Evolutionary conservation across 352 stramenopile species (phyloP), one percentile per base, ranked within the genome.

Genomic region (Peronospora destructor): DNA sequence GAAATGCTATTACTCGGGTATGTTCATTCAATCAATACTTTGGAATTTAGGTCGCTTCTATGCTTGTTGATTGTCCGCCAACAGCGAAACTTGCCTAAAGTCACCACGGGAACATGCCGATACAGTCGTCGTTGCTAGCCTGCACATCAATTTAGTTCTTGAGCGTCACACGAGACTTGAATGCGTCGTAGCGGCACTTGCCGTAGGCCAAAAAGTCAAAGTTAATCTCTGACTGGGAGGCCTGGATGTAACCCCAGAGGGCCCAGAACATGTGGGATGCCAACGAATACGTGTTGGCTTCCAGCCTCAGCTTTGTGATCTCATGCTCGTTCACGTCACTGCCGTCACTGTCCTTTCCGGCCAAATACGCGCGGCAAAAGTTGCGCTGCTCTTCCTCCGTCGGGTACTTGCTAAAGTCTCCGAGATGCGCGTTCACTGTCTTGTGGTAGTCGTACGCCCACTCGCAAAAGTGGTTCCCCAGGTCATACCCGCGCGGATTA

Each of bases 381-480:
- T 35, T 43, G 43, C 77, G 79, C 53, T 93, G 77, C 48, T 89
- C 63, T 29, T 85, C 60, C 10, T 34, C 28, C 3, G 68, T 82
- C 37, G 77, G 79, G 66, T 92, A 92, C 58, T 85, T 84, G 48
- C 28, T 49, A 45, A 90, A 89, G 54, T 89, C 77, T 32, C 67
- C 77, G 23, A 89, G 17, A 53, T 93, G 77, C 40, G 82, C 52
- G 58, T 87, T 84, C 53, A 90, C 77, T n/a, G 72, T 84, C 66
- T 85, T 87, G 65, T 89, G 69, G 62, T 91, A 93, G 60, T 89
- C 73, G 56, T 80, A 93, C 6, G 61, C 75, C 82, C 79, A 93
- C 55, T 91, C 82, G 48, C 78, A 95, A 58, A 97, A 97, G 69
- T 97, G 88, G 65, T 97, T 97, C 14, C 81, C 89, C 26, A 97